Evolutionary conservation across 495 filamentous ascomycete genomes (phyloP).

Genomic region (Cercophora samala): DNA sequence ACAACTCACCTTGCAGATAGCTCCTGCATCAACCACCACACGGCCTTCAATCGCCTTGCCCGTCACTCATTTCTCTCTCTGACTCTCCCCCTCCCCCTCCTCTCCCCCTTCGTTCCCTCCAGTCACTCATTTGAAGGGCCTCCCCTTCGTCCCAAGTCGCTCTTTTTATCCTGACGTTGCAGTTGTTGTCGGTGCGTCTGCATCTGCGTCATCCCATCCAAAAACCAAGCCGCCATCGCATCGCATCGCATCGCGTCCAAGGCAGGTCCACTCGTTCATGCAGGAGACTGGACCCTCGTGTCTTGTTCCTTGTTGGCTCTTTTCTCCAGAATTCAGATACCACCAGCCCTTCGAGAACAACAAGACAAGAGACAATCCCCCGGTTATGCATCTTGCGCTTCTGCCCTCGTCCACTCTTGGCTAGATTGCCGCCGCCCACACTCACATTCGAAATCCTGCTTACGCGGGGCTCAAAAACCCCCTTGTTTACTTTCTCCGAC

Average conservation of each 20-base stretch:
- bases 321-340: background rate
- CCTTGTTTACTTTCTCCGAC: conserved; percentile 11
- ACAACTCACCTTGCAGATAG: conserved; percentile 51
- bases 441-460: conserved; percentile 1
- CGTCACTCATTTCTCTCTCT: conserved; percentile 22
- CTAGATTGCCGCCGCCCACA: conserved; percentile 19
- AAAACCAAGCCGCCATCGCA: conserved; percentile 18
- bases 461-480: background rate
- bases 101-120: conserved; percentile 1
- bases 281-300: conserved; percentile 28
- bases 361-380: background rate
- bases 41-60: conserved; percentile 34
- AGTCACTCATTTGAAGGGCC: background rate
- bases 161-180: conserved; percentile 15
- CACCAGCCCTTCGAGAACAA: background rate
- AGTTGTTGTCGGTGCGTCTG: background rate
- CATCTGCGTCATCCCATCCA: conserved; percentile 18
- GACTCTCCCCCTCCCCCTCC: conserved; percentile 18
- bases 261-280: conserved; percentile 29
- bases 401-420: conserved; percentile 14
- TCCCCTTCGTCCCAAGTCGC: conserved; percentile 14
- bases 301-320: conserved; percentile 22
- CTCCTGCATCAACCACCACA: conserved; percentile 36
- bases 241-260: conserved; percentile 11
- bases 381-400: conserved; percentile 1